Evolutionary conservation across 345 rosid genomes (phyloP), one percentile per base, ranked within the genome.

Genomic region (Eucalyptus sp.): DNA sequence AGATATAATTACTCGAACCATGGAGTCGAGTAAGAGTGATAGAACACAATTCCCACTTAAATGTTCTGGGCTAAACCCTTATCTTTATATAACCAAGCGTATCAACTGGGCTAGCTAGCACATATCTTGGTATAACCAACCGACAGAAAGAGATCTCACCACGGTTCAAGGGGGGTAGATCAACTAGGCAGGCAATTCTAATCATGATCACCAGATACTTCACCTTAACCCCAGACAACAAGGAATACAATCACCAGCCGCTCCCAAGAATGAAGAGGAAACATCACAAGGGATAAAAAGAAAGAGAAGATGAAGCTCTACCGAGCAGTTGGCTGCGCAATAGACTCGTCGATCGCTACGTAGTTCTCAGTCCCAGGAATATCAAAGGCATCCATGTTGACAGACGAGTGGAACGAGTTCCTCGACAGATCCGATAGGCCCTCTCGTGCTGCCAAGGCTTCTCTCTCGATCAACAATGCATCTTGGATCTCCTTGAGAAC

Each of bases 401-500:
- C 90, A 12, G 97, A 98, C 24, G 99, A 97, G 89, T 93, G 98
- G 31, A 89, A 91, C 4, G 99, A 98, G 87, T 93, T 91, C 87
- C 96, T 92, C 0, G 96, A 96, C 93, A 96, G 93, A 25, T 97
- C 99, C 0, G 99, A 97, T 76, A 89, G 88, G 7, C 98, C 98
- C 37, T 94, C 98, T 91, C 96, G 95, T 0, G 91, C 87, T 0
- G 91, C 90, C 90, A 91, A 66, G 8, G 91, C 91, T 87, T 95
- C 99, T 90, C 94, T 95, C 90, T 98, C 99, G 3, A 96, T 97
- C 86, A 89, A 62, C 83, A 98, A 93, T 10, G 99, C 98, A 49
- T 98, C 99, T 94, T 96, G 99, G 80, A 98, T 92, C 92, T 98
- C 99, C 90, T 98, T 98, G 80, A 96, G 96, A 88, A 97, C 99